Base-by-base conservation (phyloP, 2,329 filamentous ascomycete genomes). In the Geoglossum cookeanum region DNA sequence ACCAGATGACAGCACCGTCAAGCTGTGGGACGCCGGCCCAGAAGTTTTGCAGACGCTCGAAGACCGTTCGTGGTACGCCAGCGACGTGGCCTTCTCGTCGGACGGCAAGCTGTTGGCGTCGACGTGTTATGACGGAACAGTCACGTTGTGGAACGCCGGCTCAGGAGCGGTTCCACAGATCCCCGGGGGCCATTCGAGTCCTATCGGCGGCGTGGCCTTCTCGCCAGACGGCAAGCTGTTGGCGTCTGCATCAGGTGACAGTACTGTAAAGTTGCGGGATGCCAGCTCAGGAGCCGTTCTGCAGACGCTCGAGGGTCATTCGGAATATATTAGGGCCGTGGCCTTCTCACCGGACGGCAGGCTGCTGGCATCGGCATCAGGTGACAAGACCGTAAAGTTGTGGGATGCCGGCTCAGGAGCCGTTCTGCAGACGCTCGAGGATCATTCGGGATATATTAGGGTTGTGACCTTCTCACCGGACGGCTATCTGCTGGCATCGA, bases 381-480 rank as follows among this genome's bases (percentile, higher is more conserved):
- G 2, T 22, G 22, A 22, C 2, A 22, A 2, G 2, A 22, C 22
- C 2, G 22, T 22, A 1, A 22, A 22, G 22, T 2, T 22, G 22
- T 22, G 22, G 22, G 22, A 22, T 2, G 22, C 22, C 22, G 22
- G 22, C 22, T 22, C 22, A 22, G 22, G 22, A 22, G 22, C 2
- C 1, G 22, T 22, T 22, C 55, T 57, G 22, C 55, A 57, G 55
- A 56, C 55, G 39, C 39, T 42, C n/a, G 39, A 42, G 39, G 39
- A 2, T 2, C 39, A 42, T 11, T 42, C 39, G 39, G 39, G n/a
- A 1, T 8, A 4, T 13, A 29, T 42, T 8, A 44, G 37, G 8
- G 48, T 54, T 29, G 60, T 55, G 44, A 52, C 60, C 30, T 61
- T 60, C 22, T 1, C 22, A 2, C 22, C 55, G 13, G 53, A 55